Conservation (phyloP, 805 yeast species). For the Lipomyces mesembrius region DNA sequence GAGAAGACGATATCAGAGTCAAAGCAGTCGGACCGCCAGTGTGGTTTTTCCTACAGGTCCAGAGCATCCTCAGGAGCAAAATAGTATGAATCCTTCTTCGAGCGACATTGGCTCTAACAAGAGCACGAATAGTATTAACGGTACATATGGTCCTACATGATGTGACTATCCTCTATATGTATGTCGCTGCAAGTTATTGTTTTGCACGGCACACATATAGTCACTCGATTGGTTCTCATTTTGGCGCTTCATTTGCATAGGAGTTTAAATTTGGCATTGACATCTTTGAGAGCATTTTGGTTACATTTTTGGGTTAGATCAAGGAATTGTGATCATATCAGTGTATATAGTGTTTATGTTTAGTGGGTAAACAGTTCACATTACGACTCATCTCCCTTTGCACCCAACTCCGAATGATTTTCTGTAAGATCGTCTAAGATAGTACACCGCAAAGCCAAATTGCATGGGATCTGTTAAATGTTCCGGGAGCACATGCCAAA, state of each 20-base stretch:
- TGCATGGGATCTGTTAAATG: constrained; percentile 46
- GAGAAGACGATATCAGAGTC: not conserved
- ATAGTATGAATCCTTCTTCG: not conserved
- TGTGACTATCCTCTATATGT: not conserved
- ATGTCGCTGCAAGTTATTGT: not conserved
- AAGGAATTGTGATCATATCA: not conserved
- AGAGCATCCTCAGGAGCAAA: not conserved
- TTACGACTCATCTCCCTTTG: not conserved
- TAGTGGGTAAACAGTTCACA: not conserved
- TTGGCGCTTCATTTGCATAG: not conserved
- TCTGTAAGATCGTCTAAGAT: constrained; percentile 36
- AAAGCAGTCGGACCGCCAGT: not conserved
- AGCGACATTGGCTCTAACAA: not conserved
- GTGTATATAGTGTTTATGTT: not conserved
- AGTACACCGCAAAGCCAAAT: constrained; percentile 55
- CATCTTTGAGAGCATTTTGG: not conserved
- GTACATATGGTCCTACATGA: not conserved
- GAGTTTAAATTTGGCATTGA: not conserved
- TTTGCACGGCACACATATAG: not conserved
- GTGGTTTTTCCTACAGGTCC: not conserved
- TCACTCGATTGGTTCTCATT: not conserved
- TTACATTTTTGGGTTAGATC: not conserved
- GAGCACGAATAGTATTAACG: not conserved
- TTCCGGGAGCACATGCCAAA: constrained; percentile 47
- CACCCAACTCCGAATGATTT: not conserved